Conservation (phyloP, 1,139 yeast genomes). For the Sugiyamaella japonica region DNA sequence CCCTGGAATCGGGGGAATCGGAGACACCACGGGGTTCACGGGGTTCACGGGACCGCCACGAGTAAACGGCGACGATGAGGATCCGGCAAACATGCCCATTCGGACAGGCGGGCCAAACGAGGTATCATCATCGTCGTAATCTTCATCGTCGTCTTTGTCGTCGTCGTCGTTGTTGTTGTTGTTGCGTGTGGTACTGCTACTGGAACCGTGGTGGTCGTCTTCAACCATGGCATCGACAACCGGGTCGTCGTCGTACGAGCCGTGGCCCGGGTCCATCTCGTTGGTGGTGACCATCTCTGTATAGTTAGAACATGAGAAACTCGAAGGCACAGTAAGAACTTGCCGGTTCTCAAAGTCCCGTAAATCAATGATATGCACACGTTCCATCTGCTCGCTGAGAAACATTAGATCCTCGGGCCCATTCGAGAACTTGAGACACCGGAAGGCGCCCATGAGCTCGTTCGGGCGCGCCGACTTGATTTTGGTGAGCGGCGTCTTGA, state of each 20-base stretch:
- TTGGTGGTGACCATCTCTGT: conserved; percentile 19
- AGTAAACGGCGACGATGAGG: neutral
- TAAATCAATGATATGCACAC: conserved; percentile 80
- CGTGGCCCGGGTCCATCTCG: conserved; percentile 16
- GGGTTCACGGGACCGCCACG: too few relatives aligned
- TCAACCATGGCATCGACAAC: neutral
- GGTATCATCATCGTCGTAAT: conserved; percentile 3
- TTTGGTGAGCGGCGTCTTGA: conserved; percentile 43
- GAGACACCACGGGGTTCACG: neutral
- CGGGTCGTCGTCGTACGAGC: conserved; percentile 8
- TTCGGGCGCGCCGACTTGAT: conserved; percentile 41
- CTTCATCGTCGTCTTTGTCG: neutral
- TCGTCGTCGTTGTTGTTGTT: too few relatives aligned
- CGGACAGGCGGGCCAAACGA: conserved; percentile 1
- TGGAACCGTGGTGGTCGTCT: neutral
- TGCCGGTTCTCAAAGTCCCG: conserved; percentile 73
- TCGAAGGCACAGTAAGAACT: conserved; percentile 58
- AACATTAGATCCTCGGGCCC: conserved; percentile 75
- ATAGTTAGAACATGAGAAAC: conserved; percentile 16
- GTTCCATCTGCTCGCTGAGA: conserved; percentile 79
- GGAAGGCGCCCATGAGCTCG: conserved; percentile 53
- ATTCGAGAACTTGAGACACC: conserved; percentile 68
- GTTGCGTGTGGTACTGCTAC: too few relatives aligned
- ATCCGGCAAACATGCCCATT: conserved; percentile 10
- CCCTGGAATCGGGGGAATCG: neutral